Base-by-base conservation (phyloP, 2,329 filamentous ascomycete species). In the Raffaelea albimanens region DNA sequence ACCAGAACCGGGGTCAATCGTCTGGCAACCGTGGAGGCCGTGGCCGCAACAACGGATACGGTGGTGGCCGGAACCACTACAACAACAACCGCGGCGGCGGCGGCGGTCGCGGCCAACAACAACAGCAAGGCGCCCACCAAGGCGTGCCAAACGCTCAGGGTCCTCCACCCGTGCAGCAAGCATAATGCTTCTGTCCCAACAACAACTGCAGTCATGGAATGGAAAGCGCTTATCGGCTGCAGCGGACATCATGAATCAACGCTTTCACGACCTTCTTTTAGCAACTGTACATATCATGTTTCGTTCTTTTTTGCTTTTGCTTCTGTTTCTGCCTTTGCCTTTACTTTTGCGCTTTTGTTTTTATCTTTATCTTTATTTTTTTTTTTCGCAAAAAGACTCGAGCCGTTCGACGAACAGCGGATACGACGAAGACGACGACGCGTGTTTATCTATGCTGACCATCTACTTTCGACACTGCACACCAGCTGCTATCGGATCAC, bases 1-100 rank as follows among this genome's bases (percentile, higher is more conserved):
- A 38, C 36, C 31, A 25, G 31, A 34, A 45, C 2, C 8, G 50
- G 13, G 50, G 50, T 18, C 50, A 48, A 22, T n/a, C 44, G 2
- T 45, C 50, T 8, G 45, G 45, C 3, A 39, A 36, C 31, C 47
- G 49, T 4, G 46, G 49, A 10, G 43, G 46, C 36, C 45, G 49
- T 23, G 50, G 49, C 25, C 46, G 45, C 3, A 45, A 45, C 33
- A 45, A 45, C 34, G 42, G 43, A 13, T 48, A 52, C 45, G 45
- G 45, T 11, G 40, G 50, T 18, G 22, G 29, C 34, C 18, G 47
- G 5, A 36, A 21, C 23, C 43, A 45, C 9, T 48, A 47, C 31
- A 18, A 22, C 44, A 39, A 43, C 33, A 22, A 23, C 23, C 29
- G 43, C 19, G 43, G 43, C 19, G 40, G 33, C 20, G 20, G n/a